Conservation (phyloP, 148 eudicot species). For the Polygonum aviculare region DNA sequence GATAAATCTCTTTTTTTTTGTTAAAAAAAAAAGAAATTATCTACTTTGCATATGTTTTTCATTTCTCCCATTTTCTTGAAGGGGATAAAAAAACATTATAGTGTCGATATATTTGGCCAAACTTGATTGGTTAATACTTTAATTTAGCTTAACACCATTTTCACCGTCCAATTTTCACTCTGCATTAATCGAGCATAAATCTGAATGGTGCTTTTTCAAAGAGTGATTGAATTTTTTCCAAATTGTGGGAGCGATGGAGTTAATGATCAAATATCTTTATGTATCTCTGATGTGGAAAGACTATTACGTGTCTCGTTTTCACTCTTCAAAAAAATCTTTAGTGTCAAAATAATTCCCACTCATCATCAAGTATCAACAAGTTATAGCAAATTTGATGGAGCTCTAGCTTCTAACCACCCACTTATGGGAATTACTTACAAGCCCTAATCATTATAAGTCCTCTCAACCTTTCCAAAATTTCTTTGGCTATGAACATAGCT, state of each 20-base stretch:
- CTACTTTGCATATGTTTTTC: too few species aligned
- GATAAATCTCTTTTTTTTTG: too few species aligned
- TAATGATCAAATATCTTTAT: background rate
- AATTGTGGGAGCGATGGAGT: background rate
- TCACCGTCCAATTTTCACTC: background rate
- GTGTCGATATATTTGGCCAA: background rate
- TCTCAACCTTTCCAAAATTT: background rate
- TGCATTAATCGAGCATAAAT: background rate
- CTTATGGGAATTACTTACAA: background rate
- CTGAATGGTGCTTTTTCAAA: background rate
- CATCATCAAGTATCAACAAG: background rate
- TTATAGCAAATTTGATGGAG: background rate
- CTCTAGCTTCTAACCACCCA: background rate
- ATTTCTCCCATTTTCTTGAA: too few species aligned
- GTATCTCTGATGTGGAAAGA: background rate
- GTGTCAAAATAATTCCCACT: background rate
- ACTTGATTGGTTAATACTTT: background rate
- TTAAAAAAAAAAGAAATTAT: too few species aligned
- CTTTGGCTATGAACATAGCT: background rate
- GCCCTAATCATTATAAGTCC: background rate
- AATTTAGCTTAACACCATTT: background rate
- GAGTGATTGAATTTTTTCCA: background rate
- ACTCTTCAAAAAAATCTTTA: background rate
- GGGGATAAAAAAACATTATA: background rate
- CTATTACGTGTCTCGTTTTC: background rate